Evolutionary conservation across 805 yeast genomes (phyloP), one percentile per base, ranked within the genome.

Genomic region (Kazachstania martiniae): DNA sequence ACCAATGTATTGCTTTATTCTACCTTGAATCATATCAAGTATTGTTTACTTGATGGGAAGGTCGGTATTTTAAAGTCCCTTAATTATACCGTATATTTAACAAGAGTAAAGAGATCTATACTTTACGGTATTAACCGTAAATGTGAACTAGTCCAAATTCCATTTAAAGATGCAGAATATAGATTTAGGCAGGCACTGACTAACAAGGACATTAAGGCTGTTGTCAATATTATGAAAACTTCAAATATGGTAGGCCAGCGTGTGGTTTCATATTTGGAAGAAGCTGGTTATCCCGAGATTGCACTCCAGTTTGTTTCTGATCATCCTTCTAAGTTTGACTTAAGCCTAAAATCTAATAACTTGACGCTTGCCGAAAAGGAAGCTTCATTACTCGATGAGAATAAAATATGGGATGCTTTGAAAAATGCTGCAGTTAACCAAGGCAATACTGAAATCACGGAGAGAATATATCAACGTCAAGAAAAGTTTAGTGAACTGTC

Each of bases 291-390:
- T 56, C 96, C 98, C 15, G 98, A 91, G 60, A 77, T 91, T 57
- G 98, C 99, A 2, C 68, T 91, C 40, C 95, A 87, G 58, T 91
- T 91, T 53, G 98, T 93, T 32, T 79, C 84, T 58, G 98, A 91
- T 56, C 80, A 96, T 5, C 94, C 85, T 56, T 82, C 95, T 26
- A 74, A 95, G 58, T 87, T 91, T 49, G 97, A 89, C 46, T 68
- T 91, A 46, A 95, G 97, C 14, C 66, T 91, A 40, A 95, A 89
- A 62, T 82, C 94, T 54, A 87, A 94, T 44, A 82, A 89, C 56
- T 66, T 91, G 44, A 70, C 68, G 9, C 80, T 81, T 40, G 99
- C 97, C n/a, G 63, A 81, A 29, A 77, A 69, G 33, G 94, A 87
- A 64, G 97, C 97, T 27, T 72, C 73, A 46, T 70, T 72, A 41